Evolutionary conservation across 2,329 filamentous ascomycete species (phyloP).

Genomic region (Cladosporium sp.): DNA sequence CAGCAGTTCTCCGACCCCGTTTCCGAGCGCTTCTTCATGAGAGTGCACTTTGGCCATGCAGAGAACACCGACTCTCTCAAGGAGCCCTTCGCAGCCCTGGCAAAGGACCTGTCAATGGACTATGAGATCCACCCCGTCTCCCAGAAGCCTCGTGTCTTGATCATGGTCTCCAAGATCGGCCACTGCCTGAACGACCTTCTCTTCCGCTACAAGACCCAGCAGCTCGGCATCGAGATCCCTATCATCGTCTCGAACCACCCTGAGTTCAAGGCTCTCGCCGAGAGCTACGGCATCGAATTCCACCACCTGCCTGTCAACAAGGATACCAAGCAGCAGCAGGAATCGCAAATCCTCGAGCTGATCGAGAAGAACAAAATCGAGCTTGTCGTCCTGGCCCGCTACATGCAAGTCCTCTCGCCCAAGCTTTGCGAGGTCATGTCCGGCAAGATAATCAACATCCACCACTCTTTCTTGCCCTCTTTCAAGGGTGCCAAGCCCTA

Average conservation of each 20-base stretch:
- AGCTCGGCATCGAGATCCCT: conserved; percentile 71
- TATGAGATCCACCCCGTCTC: conserved; percentile 66
- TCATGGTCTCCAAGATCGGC: conserved; percentile 88
- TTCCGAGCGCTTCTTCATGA: conserved; percentile 79
- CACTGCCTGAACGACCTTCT: conserved; percentile 82
- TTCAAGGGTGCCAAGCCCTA: conserved; percentile 90
- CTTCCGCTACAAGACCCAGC: conserved; percentile 70
- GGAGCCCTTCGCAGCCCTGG: conserved; percentile 57
- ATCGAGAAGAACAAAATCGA: conserved; percentile 67
- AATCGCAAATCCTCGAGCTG: conserved; percentile 66
- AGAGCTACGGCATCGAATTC: conserved; percentile 73
- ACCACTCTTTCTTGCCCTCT: conserved; percentile 78
- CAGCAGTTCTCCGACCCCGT: conserved; percentile 78
- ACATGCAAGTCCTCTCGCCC: conserved; percentile 82
- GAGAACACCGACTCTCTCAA: conserved; percentile 47
- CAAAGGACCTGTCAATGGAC: conserved; percentile 61
- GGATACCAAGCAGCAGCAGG: conserved; percentile 73
- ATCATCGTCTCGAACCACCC: conserved; percentile 79
- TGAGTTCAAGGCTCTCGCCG: conserved; percentile 65
- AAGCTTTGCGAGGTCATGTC: conserved; percentile 73
- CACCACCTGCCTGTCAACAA: conserved; percentile 74
- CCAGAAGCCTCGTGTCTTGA: conserved; percentile 70
- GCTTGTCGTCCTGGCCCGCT: conserved; percentile 74
- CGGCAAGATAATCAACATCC: conserved; percentile 87
- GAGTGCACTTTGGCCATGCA: conserved; percentile 71